Percentiles rank a stretch among this genome's conserved stretches.
phyloP scores from a whole-genome alignment of 768 basidiomycete genomes.

The Leccinum longicurvipes region DNA sequence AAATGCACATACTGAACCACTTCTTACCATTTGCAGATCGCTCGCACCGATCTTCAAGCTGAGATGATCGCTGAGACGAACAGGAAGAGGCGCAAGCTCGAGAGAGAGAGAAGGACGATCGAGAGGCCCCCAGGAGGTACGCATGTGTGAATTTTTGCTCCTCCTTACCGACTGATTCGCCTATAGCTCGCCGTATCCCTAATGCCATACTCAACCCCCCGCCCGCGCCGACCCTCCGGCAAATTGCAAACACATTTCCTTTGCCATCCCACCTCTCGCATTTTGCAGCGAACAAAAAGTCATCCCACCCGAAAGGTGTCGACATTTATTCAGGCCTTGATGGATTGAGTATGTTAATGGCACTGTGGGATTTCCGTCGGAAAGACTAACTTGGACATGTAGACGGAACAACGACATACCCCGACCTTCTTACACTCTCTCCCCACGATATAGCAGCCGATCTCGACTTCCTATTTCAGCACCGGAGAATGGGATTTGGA shows the following conservation, averaged over 20 bases:
- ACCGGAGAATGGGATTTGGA: slow-evolving; percentile 29
- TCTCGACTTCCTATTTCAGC: slow-evolving; percentile 52
- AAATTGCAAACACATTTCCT: slow-evolving; percentile 60
- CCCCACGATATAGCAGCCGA: slow-evolving; percentile 49
- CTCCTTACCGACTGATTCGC: slow-evolving; percentile 3
- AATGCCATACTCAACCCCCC: slow-evolving; percentile 47
- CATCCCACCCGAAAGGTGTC: slow-evolving; percentile 18
- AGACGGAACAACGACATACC: slow-evolving; percentile 38
- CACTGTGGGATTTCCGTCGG: slow-evolving; percentile 4
- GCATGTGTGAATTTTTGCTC: slow-evolving; percentile 21
- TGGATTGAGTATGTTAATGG: slow-evolving; percentile 14
- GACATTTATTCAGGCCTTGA: slow-evolving; percentile 17
- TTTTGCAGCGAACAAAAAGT: slow-evolving; percentile 19
- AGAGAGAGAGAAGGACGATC: slow-evolving; percentile 76
- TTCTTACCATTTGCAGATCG: slow-evolving; percentile 42
- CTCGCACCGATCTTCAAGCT: slow-evolving; percentile 76
- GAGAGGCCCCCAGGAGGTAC: slow-evolving; percentile 76
- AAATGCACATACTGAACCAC: slow-evolving; percentile 5
- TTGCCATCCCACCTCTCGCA: slow-evolving; percentile 34
- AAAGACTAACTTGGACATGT: slow-evolving; percentile 29
- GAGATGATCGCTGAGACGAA: slow-evolving; percentile 90
- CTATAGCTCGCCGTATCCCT: slow-evolving; percentile 58
- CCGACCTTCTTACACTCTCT: slow-evolving; percentile 39
- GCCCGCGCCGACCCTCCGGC: slow-evolving; percentile 60
- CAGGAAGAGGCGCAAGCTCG: slow-evolving; percentile 77